Evolutionary conservation across 1,139 yeast species (phyloP).

Genomic region (Geotrichum fermentans): DNA sequence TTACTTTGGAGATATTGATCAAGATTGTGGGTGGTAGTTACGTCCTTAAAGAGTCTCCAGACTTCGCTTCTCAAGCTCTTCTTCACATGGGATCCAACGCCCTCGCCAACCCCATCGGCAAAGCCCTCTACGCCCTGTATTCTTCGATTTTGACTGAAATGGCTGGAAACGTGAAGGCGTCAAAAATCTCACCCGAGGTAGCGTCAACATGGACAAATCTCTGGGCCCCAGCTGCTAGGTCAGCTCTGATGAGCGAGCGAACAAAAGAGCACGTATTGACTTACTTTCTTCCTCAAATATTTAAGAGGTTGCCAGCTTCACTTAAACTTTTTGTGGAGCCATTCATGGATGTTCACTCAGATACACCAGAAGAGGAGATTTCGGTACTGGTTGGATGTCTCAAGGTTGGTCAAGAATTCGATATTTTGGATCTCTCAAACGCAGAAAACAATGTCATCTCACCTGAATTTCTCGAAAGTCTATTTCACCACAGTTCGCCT

Average conservation of each 20-base stretch:
- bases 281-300: conserved; percentile 59
- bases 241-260: conserved; percentile 36
- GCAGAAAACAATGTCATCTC: conserved; percentile 39
- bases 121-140: conserved; percentile 49
- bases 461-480: conserved; percentile 36
- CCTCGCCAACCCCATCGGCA: conserved; percentile 64
- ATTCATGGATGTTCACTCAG: conserved; percentile 22
- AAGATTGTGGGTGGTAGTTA: conserved; percentile 43
- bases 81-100: conserved; percentile 52
- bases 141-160: conserved; percentile 33
- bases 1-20: conserved; percentile 52
- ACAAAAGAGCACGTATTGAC: conserved; percentile 49
- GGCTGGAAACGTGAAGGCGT: conserved; percentile 30
- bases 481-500: conserved; percentile 46
- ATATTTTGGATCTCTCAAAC: conserved; percentile 51
- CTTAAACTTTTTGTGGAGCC: conserved; percentile 41
- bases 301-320: conserved; percentile 47
- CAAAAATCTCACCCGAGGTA: conserved; percentile 25
- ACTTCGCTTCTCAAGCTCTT: conserved; percentile 46
- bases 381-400: conserved; percentile 51
- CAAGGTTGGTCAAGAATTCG: conserved; percentile 60
- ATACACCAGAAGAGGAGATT: conserved; percentile 34
- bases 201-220: conserved; percentile 45
- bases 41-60: conserved; percentile 44
- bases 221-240: conserved; percentile 48